Percentiles rank a stretch among this genome's conserved stretches.
phyloP scores from a whole-genome alignment of 306 rosid species.

The Biancaea sappan region DNA sequence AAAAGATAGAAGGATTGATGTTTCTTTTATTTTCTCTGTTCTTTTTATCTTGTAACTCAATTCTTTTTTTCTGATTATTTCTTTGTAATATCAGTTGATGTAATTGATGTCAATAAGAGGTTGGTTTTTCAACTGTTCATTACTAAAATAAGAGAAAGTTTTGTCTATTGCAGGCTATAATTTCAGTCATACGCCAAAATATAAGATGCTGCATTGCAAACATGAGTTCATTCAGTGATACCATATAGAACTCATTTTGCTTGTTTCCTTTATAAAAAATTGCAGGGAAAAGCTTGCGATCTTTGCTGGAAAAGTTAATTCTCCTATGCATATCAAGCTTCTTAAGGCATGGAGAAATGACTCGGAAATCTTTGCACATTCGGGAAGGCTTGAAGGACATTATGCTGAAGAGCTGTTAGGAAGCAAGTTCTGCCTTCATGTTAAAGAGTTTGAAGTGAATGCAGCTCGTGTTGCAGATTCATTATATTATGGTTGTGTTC shows the following conservation, averaged over 20 bases:
- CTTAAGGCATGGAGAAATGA: conserved; percentile 66
- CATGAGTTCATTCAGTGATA: no score
- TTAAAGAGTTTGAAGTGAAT: conserved; percentile 80
- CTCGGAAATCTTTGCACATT: no score
- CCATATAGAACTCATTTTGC: conserved; percentile 10
- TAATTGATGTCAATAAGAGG: no score
- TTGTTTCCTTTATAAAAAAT: no score
- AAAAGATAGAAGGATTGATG: no score
- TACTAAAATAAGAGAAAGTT: neutral
- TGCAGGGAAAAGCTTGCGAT: conserved; percentile 75
- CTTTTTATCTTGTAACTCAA: no score
- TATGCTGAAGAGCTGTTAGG: conserved; percentile 67
- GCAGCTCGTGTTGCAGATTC: conserved; percentile 79
- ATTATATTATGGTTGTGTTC: conserved; percentile 79
- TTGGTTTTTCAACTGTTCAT: conserved; percentile 14
- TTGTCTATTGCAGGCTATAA: neutral
- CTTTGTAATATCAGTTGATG: neutral
- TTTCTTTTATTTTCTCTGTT: no score
- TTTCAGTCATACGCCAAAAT: neutral
- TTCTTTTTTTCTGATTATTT: no score
- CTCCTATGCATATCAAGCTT: conserved; percentile 51
- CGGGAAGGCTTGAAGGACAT: conserved; percentile 69
- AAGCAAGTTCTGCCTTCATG: conserved; percentile 90
- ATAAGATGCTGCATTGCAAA: no score
- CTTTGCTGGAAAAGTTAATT: conserved; percentile 78